Conservation (phyloP, 805 yeast genomes). For the Suhomyces sp. region DNA sequence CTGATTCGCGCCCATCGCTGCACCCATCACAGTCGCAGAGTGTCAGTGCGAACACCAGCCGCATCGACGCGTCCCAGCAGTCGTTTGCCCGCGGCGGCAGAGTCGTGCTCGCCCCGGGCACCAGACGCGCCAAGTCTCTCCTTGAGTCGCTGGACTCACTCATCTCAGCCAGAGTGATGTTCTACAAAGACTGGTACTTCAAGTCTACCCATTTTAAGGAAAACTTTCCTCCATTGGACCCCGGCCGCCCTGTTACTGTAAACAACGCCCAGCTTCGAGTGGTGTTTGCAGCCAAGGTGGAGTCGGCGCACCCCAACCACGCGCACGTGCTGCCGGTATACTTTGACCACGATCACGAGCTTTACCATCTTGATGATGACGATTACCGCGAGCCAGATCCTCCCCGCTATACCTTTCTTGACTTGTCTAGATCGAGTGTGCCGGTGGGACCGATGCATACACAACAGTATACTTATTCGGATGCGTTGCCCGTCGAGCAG, state of each 20-base stretch:
- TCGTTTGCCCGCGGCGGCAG: not conserved
- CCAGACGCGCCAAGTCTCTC: not conserved
- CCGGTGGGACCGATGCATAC: not conserved
- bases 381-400: not conserved
- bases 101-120: not conserved
- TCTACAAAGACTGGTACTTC: slow-evolving; percentile 37
- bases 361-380: slow-evolving; percentile 8
- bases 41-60: not conserved
- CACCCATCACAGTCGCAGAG: not conserved
- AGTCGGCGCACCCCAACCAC: slow-evolving; percentile 3
- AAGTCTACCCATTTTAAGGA: slow-evolving; percentile 5
- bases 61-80: not conserved
- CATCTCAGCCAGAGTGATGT: slow-evolving; percentile 24
- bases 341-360: slow-evolving; percentile 21
- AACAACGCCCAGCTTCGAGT: slow-evolving; percentile 11
- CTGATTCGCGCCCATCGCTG: not conserved
- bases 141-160: slow-evolving; percentile 14
- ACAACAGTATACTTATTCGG: not conserved
- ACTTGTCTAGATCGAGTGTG: slow-evolving; percentile 8
- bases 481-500: not conserved
- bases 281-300: slow-evolving; percentile 16
- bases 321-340: slow-evolving; percentile 17
- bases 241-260: not conserved
- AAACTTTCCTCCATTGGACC: not conserved
- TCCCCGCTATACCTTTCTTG: slow-evolving; percentile 8